Base-by-base conservation (phyloP, 2,329 filamentous ascomycete species). In the Trichoderma aggressivum region DNA sequence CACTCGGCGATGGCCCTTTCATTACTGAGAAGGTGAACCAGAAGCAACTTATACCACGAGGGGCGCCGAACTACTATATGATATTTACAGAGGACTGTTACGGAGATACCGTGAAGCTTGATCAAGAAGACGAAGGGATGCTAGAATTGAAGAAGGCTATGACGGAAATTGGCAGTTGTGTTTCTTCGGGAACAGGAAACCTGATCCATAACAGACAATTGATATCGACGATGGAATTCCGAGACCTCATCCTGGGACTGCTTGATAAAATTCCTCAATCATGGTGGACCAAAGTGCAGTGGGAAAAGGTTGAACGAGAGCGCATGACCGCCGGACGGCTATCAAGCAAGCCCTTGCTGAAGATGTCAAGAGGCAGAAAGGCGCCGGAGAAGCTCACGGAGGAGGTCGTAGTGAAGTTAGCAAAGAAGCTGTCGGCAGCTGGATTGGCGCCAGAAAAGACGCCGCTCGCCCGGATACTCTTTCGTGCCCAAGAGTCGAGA, bases 41-140 rank as follows among this genome's bases (percentile, higher is more conserved):
- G 5, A 78, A 75, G 12, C 76, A 78, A n/a, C 76, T 85, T 4
- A 80, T 83, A 7, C 82, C 82, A 47, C 79, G 78, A 30, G 74
- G 74, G 0, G 73, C 75, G 0, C 47, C 47, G 24, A 12, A 24
- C 76, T 50, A 12, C 5, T 21, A 50, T 21, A 21, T 1, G 11
- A 5, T 6, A n/a, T 50, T 12, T 21, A 12, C n/a, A 50, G n/a
- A 21, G 43, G 4, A 21, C 8, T 21, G 43, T 8, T 50, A 50
- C 21, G 43, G 43, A 21, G n/a, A 21, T 1, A 10, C 11, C n/a
- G 5, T 50, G 6, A 3, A 12, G 43, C 8, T 50, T 50, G 2
- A 43, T 7, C 21, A 50, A 50, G 43, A 50, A 50, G 2, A n/a
- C 43, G 4, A 50, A 50, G n/a, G 5, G 39, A 43, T 16, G 26